phyloP scores from a whole-genome alignment of 176 grass and related monocot species.

The Hyparrhenia diplandra region DNA sequence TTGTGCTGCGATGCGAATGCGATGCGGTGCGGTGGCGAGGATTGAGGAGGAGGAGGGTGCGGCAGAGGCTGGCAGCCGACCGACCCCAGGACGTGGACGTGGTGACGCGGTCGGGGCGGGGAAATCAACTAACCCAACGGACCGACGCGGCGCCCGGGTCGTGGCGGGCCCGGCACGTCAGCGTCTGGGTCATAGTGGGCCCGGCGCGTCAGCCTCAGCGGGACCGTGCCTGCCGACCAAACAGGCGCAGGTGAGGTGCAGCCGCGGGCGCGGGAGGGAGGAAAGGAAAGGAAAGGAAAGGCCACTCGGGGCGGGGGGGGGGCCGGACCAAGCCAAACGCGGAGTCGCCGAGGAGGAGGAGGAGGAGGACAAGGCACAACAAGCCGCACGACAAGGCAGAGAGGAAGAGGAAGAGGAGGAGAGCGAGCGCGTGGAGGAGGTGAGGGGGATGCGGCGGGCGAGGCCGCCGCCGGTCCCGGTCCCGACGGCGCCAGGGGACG shows the following conservation, averaged over 20 bases:
- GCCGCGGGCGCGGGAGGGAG: background rate
- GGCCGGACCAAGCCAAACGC: slow-evolving; percentile 14
- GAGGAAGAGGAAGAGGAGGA: background rate
- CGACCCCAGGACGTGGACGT: slow-evolving; percentile 33
- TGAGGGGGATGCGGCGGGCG: slow-evolving; percentile 25
- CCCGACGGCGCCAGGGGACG: background rate
- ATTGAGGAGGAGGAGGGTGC: background rate
- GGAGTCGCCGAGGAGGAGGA: slow-evolving; percentile 38
- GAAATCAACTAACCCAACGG: slow-evolving; percentile 20
- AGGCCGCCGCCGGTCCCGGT: slow-evolving; percentile 32
- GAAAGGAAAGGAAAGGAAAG: background rate
- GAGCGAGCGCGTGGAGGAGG: background rate
- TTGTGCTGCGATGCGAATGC: background rate
- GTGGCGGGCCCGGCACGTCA: too few relatives aligned
- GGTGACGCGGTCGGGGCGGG: slow-evolving; percentile 48
- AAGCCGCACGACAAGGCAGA: background rate
- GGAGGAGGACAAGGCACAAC: background rate
- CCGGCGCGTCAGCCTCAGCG: slow-evolving; percentile 10
- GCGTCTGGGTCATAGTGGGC: slow-evolving; percentile 38
- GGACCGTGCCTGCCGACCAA: slow-evolving; percentile 34
- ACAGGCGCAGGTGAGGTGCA: background rate
- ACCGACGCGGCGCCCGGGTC: slow-evolving; percentile 38
- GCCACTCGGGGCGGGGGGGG: too few relatives aligned
- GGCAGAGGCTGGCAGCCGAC: background rate
- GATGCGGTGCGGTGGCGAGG: background rate